Base-by-base conservation (phyloP, 306 rosid species). In the Medicago lupulina region DNA sequence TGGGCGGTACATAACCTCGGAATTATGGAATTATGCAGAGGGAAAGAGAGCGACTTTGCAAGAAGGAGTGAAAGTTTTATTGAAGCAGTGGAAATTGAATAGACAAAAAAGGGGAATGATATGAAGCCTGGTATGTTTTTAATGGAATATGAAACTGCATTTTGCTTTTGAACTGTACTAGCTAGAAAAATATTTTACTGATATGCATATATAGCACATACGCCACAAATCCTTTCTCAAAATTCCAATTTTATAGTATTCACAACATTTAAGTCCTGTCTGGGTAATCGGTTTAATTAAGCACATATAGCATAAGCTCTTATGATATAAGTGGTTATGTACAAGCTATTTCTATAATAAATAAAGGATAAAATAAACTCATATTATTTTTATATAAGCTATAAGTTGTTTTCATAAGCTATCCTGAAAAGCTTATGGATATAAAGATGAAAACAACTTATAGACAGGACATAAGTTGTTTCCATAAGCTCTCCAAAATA, bases 21-120 rank as follows among this genome's bases (percentile, higher is more conserved):
- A 87, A 80, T 58, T 87, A 58, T 87, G 91, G 91, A 87, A 87
- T 80, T 87, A 80, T 38, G 50, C 38, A 50, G 61, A 82, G 51
- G 87, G 85, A 71, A 82, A 65, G 78, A 82, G 62, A 78, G 88
- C 88, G 17, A 82, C 84, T 31, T 76, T 85, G 76, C 61, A 21
- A 71, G 91, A 85, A 7, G 91, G 91, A 38, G 83, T 82, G 0
- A 40, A 59, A 46, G 36, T 80, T 62, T 76, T 87, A 72, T 79
- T 87, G 82, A 55, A 74, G 65, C 81, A 80, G 57, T 85, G 83
- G 87, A 77, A 71, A 54, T 55, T 66, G 66, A 12, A 68, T 47
- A 87, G 83, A 77, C 77, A 77, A 14, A 63, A 71, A 38, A 31
- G 72, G 78, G 76, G 83, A 70, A 51, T 46, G 44, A 40, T 34